Base-by-base conservation (phyloP, 139 green algal species). In the Tetraselmis striata region DNA sequence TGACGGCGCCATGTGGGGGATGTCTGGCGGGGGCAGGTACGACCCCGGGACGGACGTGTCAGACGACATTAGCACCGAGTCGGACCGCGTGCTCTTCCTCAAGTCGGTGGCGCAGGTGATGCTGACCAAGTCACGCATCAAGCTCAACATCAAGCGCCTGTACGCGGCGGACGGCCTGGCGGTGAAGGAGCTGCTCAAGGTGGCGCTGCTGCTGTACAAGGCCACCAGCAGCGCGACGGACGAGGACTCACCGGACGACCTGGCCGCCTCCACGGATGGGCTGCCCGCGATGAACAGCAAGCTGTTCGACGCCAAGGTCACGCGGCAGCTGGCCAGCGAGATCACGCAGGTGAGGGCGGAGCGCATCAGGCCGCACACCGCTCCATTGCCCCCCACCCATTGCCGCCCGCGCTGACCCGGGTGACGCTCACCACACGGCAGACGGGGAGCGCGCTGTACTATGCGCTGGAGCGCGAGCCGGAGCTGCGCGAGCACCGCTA, bases 81-180 rank as follows among this genome's bases (percentile, higher is more conserved):
- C 76, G 2, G 90, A 95, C 31, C 88, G 94, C 1, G 88, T 96
- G 0, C 75, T 82, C n/a, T 97, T 97, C 80, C 81, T 98, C 18
- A 88, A 94, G 67, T 82, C 84, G 29, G 84, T 80, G 1, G 85
- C 84, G 0, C 83, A 91, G 76, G 83, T 92, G 27, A 91, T 96
- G 86, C 84, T 94, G 1, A 90, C 87, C 32, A 94, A 94, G 77
- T 88, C 92, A 0, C 88, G 91, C 25, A 88, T 97, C 77, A 94
- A 95, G 82, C 89, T 97, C 18, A 95, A 97, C 86, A 89, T 96
- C 2, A 94, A 95, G 83, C 87, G 89, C 11, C 85, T 98, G 31
- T 97, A 98, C 86, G 85, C 88, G 27, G 93, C 93, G 31, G 93
- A 97, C 79, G 90, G 86, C 11, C 30, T 85, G 1, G 92, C 94